phyloP scores from a whole-genome alignment of 192 early-diverging fungal genomes.

The Podochytrium sp. region DNA sequence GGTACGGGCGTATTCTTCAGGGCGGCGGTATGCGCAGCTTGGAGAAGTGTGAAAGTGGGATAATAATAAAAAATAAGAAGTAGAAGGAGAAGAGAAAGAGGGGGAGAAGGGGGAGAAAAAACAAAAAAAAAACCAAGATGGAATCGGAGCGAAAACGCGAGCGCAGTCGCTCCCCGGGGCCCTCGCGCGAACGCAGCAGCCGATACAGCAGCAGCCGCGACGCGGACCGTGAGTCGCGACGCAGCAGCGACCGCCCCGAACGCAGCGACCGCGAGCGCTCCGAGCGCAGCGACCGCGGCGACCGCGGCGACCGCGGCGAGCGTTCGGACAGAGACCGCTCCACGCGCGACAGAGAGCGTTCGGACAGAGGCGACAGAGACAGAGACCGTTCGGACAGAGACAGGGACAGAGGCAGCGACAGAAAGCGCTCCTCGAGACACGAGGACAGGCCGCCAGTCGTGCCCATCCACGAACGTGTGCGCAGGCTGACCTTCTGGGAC shows the following conservation, averaged over 20 bases:
- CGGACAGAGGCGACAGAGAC: neutral
- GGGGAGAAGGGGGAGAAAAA: neutral
- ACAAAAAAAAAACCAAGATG: neutral
- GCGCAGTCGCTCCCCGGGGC: neutral
- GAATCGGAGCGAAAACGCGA: neutral
- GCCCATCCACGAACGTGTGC: slow-evolving; percentile 77
- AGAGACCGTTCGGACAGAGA: slow-evolving; percentile 14
- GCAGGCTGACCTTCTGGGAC: slow-evolving; percentile 93
- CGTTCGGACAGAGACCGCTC: slow-evolving; percentile 12
- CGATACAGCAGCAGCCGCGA: slow-evolving; percentile 9
- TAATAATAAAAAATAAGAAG: neutral
- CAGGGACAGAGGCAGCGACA: slow-evolving; percentile 20
- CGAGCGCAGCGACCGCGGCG: slow-evolving; percentile 30
- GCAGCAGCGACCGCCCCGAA: slow-evolving; percentile 56
- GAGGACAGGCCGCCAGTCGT: slow-evolving; percentile 29
- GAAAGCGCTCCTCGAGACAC: slow-evolving; percentile 1
- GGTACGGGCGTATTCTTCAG: neutral
- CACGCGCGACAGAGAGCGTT: neutral
- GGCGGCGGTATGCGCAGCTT: slow-evolving; percentile 1
- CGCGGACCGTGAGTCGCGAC: slow-evolving; percentile 43
- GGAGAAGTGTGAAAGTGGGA: neutral
- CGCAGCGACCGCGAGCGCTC: slow-evolving; percentile 54
- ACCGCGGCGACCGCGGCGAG: slow-evolving; percentile 37
- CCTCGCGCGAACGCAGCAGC: slow-evolving; percentile 27
- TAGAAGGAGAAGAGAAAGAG: neutral